phyloP scores from a whole-genome alignment of 805 yeast genomes.

The Zygosaccharomyces gambellarensis region DNA sequence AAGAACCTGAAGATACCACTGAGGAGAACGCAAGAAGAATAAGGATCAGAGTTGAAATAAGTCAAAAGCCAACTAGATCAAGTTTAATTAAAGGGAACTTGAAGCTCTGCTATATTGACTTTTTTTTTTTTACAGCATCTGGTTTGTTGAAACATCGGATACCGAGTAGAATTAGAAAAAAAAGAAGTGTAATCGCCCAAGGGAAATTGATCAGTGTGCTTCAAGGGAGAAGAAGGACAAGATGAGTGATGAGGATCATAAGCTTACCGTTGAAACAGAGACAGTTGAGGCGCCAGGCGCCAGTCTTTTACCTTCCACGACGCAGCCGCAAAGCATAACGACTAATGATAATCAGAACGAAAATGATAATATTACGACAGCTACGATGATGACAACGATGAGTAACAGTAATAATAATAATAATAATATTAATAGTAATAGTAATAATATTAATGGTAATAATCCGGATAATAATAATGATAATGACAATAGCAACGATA shows the following conservation, averaged over 20 bases:
- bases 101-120: no score
- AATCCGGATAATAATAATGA: not conserved
- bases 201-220: not conserved
- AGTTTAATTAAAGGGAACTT: no score
- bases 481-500: not conserved
- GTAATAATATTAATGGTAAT: not conserved
- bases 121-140: no score
- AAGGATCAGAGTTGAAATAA: no score
- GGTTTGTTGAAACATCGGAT: no score
- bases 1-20: not conserved
- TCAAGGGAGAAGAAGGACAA: not conserved
- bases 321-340: not conserved
- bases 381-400: conserved; percentile 3
- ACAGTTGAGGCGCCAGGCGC: conserved; percentile 46
- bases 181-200: not conserved
- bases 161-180: no score
- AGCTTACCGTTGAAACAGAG: conserved; percentile 58
- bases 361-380: conserved; percentile 1
- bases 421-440: not conserved
- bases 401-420: not conserved
- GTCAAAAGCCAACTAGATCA: no score
- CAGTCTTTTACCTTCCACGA: conserved; percentile 9
- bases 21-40: not conserved
- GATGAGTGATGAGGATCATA: conserved; percentile 28
- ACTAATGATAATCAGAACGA: not conserved